Evolutionary conservation across 768 basidiomycete species (phyloP).

Genomic region (Russula ochroleuca): DNA sequence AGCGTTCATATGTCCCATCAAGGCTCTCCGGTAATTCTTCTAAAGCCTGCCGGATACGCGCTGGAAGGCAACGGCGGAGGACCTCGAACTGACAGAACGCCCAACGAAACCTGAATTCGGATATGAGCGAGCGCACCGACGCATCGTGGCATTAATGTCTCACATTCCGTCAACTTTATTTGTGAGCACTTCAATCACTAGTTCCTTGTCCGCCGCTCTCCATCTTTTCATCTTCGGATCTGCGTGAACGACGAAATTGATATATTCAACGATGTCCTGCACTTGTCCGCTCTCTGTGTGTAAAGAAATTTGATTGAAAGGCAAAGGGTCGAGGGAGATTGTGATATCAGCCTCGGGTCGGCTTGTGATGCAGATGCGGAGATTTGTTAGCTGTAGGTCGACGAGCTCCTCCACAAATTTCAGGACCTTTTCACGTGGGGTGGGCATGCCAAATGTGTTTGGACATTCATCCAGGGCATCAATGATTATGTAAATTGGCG

Average conservation of each 20-base stretch:
- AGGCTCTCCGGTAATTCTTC: neutral
- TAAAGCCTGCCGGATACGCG: neutral
- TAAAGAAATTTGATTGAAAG: neutral
- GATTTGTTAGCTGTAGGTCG: neutral
- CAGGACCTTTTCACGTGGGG: constrained; percentile 1
- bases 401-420: neutral
- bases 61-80: neutral
- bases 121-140: neutral
- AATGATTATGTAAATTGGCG: neutral
- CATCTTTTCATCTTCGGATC: neutral
- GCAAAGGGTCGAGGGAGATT: neutral
- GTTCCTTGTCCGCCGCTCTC: neutral
- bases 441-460: neutral
- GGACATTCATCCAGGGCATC: constrained; percentile 8
- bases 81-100: neutral
- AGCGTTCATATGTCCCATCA: neutral
- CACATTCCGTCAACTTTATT: neutral
- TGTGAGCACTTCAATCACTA: neutral
- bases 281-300: neutral
- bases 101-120: neutral
- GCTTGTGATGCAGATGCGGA: neutral
- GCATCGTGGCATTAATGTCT: neutral
- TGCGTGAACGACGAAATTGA: neutral
- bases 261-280: neutral
- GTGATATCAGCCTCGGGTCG: constrained; percentile 4